These are phyloP conservation scores for Rhizoctonia solani DNA, from an alignment of 1,284 basidiomycete species.

Conservation along the genomic window DNA sequence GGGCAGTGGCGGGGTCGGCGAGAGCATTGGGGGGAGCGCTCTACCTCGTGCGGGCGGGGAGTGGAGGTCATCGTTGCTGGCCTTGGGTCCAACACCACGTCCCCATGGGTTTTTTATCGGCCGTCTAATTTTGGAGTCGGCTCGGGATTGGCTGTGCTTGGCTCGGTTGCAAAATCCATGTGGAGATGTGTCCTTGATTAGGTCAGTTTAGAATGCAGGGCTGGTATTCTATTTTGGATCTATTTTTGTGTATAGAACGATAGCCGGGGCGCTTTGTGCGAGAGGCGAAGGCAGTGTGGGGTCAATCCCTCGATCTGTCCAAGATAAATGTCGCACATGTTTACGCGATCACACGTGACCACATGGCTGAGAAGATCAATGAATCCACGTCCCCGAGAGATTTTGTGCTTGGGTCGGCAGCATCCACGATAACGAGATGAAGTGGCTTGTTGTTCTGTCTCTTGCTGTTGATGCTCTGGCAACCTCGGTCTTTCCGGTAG, in stretches of 20 bases:
- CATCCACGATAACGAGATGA: neutral
- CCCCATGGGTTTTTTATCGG: neutral
- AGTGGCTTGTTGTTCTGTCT: conserved; percentile 12
- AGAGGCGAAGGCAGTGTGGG: no score
- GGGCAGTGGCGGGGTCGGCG: conserved; percentile 9
- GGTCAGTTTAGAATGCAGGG: no score
- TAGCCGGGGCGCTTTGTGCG: no score
- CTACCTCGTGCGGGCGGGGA: conserved; percentile 19
- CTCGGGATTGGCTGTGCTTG: neutral
- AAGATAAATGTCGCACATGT: no score
- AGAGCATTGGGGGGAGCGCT: conserved; percentile 2
- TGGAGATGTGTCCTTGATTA: no score
- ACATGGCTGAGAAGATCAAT: neutral
- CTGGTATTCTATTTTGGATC: no score
- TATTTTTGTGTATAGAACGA: no score
- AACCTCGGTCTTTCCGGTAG: conserved; percentile 6
- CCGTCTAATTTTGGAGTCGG: conserved; percentile 22
- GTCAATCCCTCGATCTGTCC: no score
- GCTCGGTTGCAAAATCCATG: neutral
- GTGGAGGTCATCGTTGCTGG: conserved; percentile 29
- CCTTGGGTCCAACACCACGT: neutral
- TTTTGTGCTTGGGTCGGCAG: neutral
- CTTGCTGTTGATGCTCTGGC: conserved; percentile 16
- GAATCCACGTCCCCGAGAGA: no score
- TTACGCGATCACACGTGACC: no score